phyloP scores from a whole-genome alignment of 169 alveolate genomes.

The Babesia ovata region DNA sequence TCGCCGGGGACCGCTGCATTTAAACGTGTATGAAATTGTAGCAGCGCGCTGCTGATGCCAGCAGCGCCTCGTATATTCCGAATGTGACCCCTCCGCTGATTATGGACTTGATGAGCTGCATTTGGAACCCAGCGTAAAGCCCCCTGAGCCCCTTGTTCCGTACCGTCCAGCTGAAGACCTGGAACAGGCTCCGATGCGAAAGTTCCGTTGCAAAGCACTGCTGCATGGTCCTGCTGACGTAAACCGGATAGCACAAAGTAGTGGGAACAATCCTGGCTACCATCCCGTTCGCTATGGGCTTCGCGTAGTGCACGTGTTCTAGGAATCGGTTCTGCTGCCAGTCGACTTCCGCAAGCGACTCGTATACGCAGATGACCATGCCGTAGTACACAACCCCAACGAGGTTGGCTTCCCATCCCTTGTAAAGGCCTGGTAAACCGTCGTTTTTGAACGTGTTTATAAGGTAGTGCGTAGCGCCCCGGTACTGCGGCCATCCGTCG shows the following conservation, averaged over 20 bases:
- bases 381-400: slow-evolving; percentile 43
- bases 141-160: slow-evolving; percentile 49
- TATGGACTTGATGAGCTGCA: slow-evolving; percentile 54
- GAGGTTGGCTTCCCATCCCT: slow-evolving; percentile 52
- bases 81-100: slow-evolving; percentile 63
- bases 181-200: slow-evolving; percentile 17
- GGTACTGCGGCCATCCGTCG: slow-evolving; percentile 70
- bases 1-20: background rate
- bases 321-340: slow-evolving; percentile 17
- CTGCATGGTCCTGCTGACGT: slow-evolving; percentile 63
- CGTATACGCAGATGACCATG: slow-evolving; percentile 54
- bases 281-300: slow-evolving; percentile 60
- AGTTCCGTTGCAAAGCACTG: slow-evolving; percentile 57
- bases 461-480: slow-evolving; percentile 60
- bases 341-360: slow-evolving; percentile 27
- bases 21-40: slow-evolving; percentile 20
- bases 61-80: slow-evolving; percentile 45
- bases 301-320: slow-evolving; percentile 10
- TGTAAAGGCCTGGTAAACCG: slow-evolving; percentile 33
- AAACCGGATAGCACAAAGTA: slow-evolving; percentile 55
- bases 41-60: slow-evolving; percentile 10
- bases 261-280: slow-evolving; percentile 52
- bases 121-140: slow-evolving; percentile 65
- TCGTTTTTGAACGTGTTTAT: slow-evolving; percentile 22
- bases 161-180: slow-evolving; percentile 43